Evolutionary conservation across 441 rosid genomes (phyloP).

Genomic region (Adansonia rubrostipa): DNA sequence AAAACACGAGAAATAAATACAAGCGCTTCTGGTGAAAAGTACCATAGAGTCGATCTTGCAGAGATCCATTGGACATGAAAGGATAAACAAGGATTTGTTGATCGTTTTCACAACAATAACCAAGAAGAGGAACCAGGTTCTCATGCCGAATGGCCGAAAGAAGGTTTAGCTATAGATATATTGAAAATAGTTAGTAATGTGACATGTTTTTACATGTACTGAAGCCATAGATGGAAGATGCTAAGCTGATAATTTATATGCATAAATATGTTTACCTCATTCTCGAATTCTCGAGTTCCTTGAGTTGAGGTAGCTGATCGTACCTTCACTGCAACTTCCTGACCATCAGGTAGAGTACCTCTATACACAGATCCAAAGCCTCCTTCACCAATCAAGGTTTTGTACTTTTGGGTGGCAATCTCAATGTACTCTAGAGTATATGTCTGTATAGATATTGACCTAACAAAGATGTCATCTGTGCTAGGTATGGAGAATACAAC

Average conservation of each 20-base stretch:
- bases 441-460: slow-evolving; percentile 53
- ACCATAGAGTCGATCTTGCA: slow-evolving; percentile 82
- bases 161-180: slow-evolving; percentile 58
- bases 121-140: slow-evolving; percentile 75
- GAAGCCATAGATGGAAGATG: background rate
- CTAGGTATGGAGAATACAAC: slow-evolving; percentile 55
- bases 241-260: background rate
- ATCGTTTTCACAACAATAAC: slow-evolving; percentile 70
- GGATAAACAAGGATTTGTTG: slow-evolving; percentile 80
- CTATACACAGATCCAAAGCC: slow-evolving; percentile 76
- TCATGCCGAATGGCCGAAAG: slow-evolving; percentile 70
- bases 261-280: slow-evolving; percentile 53
- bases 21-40: slow-evolving; percentile 25
- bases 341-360: slow-evolving; percentile 66
- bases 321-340: slow-evolving; percentile 84
- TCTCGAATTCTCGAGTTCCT: slow-evolving; percentile 76
- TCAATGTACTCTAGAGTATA: slow-evolving; percentile 55
- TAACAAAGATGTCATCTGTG: slow-evolving; percentile 43
- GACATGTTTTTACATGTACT: background rate
- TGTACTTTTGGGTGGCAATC: slow-evolving; percentile 55
- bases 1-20: background rate
- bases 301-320: slow-evolving; percentile 77
- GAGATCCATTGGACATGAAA: slow-evolving; percentile 83
- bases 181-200: slow-evolving; percentile 26
- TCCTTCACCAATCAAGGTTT: slow-evolving; percentile 73